Conservation (phyloP, 2,329 filamentous ascomycete genomes). For the Ophiobolus disseminans region DNA sequence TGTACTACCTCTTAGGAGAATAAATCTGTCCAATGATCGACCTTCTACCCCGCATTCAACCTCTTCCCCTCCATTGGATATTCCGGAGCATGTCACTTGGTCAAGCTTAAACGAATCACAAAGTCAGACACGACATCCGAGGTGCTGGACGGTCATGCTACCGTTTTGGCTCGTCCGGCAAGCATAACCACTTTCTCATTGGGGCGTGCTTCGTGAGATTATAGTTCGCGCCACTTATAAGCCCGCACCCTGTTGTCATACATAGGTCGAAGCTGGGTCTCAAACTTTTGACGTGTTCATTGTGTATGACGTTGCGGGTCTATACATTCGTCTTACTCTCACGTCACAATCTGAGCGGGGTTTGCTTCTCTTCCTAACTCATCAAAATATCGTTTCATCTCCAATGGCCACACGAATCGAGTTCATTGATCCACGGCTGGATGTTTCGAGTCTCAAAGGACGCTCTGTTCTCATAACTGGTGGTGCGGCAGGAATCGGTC, state of each 20-base stretch:
- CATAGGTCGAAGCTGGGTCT: too few species aligned
- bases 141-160: neutral
- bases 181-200: neutral
- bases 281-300: too few species aligned
- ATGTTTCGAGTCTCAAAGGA: conserved; percentile 21
- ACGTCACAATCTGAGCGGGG: too few species aligned
- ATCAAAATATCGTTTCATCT: neutral
- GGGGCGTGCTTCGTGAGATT: neutral
- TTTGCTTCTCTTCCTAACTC: neutral
- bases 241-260: too few species aligned
- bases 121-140: neutral
- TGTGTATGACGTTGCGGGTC: too few species aligned
- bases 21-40: too few species aligned
- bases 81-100: neutral
- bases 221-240: too few species aligned
- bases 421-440: conserved; percentile 9
- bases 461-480: conserved; percentile 36
- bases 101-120: neutral
- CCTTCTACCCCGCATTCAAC: neutral
- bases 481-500: conserved; percentile 36
- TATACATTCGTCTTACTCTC: too few species aligned
- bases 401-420: conserved; percentile 4
- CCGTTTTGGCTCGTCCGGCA: conserved; percentile 1
- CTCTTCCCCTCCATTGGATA: neutral
- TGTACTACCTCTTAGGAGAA: too few species aligned